Evolutionary conservation across 2,329 filamentous ascomycete genomes (phyloP).

Genomic region (Epichloe scottii): DNA sequence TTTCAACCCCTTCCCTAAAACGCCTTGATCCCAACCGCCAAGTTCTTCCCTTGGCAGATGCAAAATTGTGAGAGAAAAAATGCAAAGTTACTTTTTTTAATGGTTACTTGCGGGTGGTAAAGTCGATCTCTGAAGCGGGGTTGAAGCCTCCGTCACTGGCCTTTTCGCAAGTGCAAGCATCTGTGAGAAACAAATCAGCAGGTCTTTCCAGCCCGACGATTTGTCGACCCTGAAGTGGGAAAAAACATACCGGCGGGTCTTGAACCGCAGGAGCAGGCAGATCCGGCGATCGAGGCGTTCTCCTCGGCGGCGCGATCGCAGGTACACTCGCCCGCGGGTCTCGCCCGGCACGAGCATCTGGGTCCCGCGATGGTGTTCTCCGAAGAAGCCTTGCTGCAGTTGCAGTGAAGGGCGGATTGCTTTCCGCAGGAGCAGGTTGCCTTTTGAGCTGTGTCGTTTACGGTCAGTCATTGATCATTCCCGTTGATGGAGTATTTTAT

Average conservation of each 20-base stretch:
- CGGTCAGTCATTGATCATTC: background rate
- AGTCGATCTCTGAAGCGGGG: constrained; percentile 65
- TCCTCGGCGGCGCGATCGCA: constrained; percentile 61
- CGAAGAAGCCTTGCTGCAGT: constrained; percentile 58
- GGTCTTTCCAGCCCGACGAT: background rate
- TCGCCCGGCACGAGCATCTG: constrained; percentile 72
- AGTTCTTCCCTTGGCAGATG: background rate
- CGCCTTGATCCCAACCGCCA: background rate
- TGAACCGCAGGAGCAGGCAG: constrained; percentile 65
- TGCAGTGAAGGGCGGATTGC: constrained; percentile 75
- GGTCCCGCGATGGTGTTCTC: constrained; percentile 67
- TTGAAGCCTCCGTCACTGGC: constrained; percentile 48
- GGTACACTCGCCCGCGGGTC: constrained; percentile 69
- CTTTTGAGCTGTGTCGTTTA: constrained; percentile 36
- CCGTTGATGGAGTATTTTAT: no score
- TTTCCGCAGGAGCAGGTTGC: constrained; percentile 82
- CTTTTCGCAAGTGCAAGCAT: constrained; percentile 75
- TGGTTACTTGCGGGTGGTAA: constrained; percentile 54
- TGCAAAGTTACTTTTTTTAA: background rate
- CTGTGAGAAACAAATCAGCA: constrained; percentile 23
- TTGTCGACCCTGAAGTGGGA: background rate
- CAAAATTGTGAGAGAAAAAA: background rate
- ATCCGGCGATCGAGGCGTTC: constrained; percentile 49
- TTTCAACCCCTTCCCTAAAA: background rate
- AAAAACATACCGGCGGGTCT: constrained; percentile 51